Evolutionary conservation across 805 yeast genomes (phyloP), one percentile per base, ranked within the genome.

Genomic region (Nakazawaea populi): DNA sequence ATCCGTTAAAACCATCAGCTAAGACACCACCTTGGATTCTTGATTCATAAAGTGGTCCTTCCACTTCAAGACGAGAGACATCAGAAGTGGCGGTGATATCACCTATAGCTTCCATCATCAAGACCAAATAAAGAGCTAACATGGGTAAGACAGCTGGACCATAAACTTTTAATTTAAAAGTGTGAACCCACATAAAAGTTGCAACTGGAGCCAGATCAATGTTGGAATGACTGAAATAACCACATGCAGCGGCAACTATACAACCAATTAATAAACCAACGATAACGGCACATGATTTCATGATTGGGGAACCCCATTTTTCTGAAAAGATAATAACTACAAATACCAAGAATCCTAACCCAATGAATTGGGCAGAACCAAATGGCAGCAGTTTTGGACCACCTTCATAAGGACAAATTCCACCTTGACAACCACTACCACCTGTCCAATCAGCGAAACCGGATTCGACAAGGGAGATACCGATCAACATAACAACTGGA

Each of bases 31-130:
- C 97, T 71, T 91, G 97, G 57, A 91, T 77, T 67, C 97, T 75
- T 14, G 91, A 80, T 58, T 90, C 96, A 65, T 85, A 90, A 18
- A 76, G 59, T 43, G 79, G 82, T 56, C 97, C 97, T 62, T 86
- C 91, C 52, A 89, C 90, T 54, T 85, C 89, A 55, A 85, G 71
- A 58, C 96, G 75, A 7, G 96, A 87, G 24, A 91, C 97, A 67
- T 90, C 97, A 52, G 89, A 85, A 42, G 96, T 88, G 36, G 97
- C 97, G 34, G 96, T 89, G 63, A 90, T 85, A 67, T 90, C 97
- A 66, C 97, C 97, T 62, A 90, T 89, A 49, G 96, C 87, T 72
- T 91, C 97, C 89, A 89, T 89, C 80, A 88, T 85, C 58, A 87
- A 69, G 30, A 85, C 89, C 34, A 90, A 74, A 64, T 82, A 90